Base-by-base conservation (phyloP, 1,284 basidiomycete species). In the Austroboletus olivaceoglutinosus region DNA sequence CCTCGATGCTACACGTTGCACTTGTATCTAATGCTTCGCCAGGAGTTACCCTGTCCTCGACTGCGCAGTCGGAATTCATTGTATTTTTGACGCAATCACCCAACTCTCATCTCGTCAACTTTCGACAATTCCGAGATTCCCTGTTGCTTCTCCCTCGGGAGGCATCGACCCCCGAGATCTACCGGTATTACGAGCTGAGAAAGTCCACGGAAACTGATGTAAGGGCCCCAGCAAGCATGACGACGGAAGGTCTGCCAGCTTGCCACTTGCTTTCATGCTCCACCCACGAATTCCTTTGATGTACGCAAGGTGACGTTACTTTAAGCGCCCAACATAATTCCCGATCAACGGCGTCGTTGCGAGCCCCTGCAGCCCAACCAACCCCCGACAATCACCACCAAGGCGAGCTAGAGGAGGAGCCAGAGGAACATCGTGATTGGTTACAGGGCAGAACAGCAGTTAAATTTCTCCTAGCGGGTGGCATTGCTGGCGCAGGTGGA, bases 401-500 rank as follows among this genome's bases (percentile, higher is more conserved):
- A 34, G 70, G 76, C 38, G 74, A 75, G 13, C 71, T 78, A 16
- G 78, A 81, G 25, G 83, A 84, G 22, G 85, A 84, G 33, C 82
- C 81, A 15, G 78, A 82, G 27, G 83, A 86, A 42, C 76, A 78
- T 29, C 83, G 83, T 44, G 73, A 76, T 46, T 80, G 82, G 76
- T 70, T 95, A 45, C 83, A 83, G 57, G 81, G 84, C 21, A 76
- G 82, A 54, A 86, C 89, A 2, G 89, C 94, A 3, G 72, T 93
- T 68, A 91, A 89, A 64, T 99, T 97, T 71, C 79, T 99, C 40
- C 72, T 94, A 13, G 97, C 96, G 2, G 96, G 97, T 36, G 96
- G 96, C 16, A 76, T 97, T 16, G 97, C 96, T 15, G 96, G 96
- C 48, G 91, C 90, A 56, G 89, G 93, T 91, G 65, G 71, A 81